Conservation (phyloP, 2,329 filamentous ascomycete genomes). For the Pezicula neosporulosa region DNA sequence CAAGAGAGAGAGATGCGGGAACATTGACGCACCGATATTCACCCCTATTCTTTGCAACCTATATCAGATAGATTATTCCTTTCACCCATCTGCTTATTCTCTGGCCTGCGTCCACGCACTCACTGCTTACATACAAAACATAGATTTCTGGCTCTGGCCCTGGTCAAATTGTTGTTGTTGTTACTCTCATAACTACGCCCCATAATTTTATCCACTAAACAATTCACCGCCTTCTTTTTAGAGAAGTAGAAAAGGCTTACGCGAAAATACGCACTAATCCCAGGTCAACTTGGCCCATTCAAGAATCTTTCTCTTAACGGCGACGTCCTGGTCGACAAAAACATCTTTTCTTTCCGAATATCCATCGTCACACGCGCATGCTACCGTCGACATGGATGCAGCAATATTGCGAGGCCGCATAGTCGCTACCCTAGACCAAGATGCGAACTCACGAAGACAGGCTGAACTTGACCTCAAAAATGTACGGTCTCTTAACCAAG, state of each 20-base stretch:
- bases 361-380: neutral
- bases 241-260: neutral
- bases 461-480: slow-evolving; percentile 80
- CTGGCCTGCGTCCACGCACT: no score
- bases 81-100: no score
- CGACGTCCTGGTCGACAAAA: neutral
- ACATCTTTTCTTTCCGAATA: neutral
- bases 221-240: slow-evolving; percentile 1
- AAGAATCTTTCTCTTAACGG: no score
- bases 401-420: slow-evolving; percentile 73
- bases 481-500: slow-evolving; percentile 45
- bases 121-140: neutral
- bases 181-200: neutral
- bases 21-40: no score
- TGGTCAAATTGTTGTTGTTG: neutral
- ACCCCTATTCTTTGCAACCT: no score
- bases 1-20: no score
- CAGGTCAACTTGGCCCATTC: no score
- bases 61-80: no score
- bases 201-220: neutral
- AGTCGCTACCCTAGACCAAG: slow-evolving; percentile 69
- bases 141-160: neutral
- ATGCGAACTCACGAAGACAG: slow-evolving; percentile 70
- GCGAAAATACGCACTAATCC: no score
- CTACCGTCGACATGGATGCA: slow-evolving; percentile 59